Evolutionary conservation across 2,329 filamentous ascomycete genomes (phyloP), one percentile per base, ranked within the genome.

Genomic region (Pseudogymnoascus sp.): DNA sequence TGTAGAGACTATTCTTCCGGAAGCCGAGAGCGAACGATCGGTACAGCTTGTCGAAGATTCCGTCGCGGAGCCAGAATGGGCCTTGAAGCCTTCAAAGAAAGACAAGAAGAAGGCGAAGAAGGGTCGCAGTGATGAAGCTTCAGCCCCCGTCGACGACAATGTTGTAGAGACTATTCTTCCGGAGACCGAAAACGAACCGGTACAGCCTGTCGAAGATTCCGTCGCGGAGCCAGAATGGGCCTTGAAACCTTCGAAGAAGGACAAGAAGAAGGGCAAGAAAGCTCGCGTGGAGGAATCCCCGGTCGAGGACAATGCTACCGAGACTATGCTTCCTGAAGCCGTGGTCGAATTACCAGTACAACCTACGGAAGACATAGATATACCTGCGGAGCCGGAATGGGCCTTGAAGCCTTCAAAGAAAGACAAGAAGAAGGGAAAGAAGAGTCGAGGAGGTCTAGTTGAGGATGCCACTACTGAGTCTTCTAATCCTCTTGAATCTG

Each of bases 371-470:
- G 33, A 57, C 12, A 21, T 37, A 23, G 33, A 57, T 15, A 21
- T 37, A 9, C 2, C 5, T 8, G 33, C 35, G 2, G 55, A 57
- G 55, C 30, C 55, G 30, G 55, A 26, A 34, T 35, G 26, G 30
- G 30, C 39, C 15, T 13, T 28, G 30, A 48, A 56, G 39, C 58
- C 37, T 19, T 68, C 69, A 13, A 73, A 73, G 61, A 73, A 73
- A 62, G 67, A 68, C 7, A 77, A 77, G 69, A 78, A 70, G 60
- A 70, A 69, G 28, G 18, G 45, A 3, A 57, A 57, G 33, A 34
- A 56, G 35, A 12, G 2, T 12, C n/a, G 21, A 7, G 59, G 12
- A 38, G 39, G 34, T 19, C 10, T 19, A 5, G 19, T 23, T 19
- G 37, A 59, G 4, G 21, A 26, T 26, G 9, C n/a, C 21, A 12